Conservation (phyloP, 2,329 filamentous ascomycete species). For the Neofusicoccum laricinum region DNA sequence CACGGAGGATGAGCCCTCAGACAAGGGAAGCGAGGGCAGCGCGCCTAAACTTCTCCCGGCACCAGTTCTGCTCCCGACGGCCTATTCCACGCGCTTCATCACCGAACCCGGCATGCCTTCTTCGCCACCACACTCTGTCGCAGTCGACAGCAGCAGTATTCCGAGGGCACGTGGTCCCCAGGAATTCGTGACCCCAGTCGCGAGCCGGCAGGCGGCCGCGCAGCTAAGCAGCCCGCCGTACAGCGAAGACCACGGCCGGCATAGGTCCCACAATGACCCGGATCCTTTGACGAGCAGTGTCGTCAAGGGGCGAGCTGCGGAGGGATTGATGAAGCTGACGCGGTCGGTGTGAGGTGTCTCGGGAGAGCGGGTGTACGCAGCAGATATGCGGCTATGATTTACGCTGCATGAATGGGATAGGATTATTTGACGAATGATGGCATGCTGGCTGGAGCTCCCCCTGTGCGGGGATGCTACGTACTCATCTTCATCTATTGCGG, state of each 20-base stretch:
- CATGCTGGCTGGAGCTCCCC: not conserved
- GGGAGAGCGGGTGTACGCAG: not conserved
- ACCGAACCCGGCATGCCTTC: slow-evolving; percentile 21
- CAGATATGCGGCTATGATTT: not conserved
- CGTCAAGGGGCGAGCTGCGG: slow-evolving; percentile 50
- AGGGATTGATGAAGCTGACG: slow-evolving; percentile 52
- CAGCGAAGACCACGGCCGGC: slow-evolving; percentile 28
- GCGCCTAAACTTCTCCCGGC: slow-evolving; percentile 31
- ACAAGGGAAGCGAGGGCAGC: not conserved
- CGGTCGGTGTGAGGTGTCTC: slow-evolving; percentile 13
- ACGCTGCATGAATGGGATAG: not conserved
- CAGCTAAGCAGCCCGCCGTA: slow-evolving; percentile 26
- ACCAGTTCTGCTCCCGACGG: slow-evolving; percentile 39
- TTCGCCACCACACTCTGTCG: not conserved
- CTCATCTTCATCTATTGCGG: not conserved
- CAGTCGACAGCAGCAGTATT: slow-evolving; percentile 17
- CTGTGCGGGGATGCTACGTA: not conserved
- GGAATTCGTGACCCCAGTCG: slow-evolving; percentile 17
- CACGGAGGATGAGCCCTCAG: slow-evolving; percentile 21
- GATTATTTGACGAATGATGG: not conserved
- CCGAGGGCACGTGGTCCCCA: slow-evolving; percentile 19
- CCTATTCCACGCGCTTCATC: slow-evolving; percentile 37
- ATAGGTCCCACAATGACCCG: not conserved
- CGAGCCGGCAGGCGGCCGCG: slow-evolving; percentile 17
- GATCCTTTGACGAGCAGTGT: slow-evolving; percentile 46